Base-by-base conservation (phyloP, 805 yeast genomes). In the Wickerhamomyces rabaulensis region DNA sequence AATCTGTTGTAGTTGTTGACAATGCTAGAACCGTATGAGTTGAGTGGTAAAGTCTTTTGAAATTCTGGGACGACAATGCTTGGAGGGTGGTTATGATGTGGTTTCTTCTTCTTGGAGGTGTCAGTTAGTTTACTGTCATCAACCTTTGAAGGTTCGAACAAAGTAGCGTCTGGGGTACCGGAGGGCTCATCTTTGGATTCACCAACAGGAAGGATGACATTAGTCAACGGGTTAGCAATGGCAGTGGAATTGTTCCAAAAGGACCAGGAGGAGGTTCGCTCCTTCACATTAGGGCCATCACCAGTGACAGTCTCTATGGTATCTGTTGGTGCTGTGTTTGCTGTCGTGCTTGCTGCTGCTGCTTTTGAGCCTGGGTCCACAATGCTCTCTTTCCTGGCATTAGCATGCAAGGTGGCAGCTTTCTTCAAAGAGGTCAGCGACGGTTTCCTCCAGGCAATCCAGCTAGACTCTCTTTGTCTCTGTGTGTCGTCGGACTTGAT, bases 361-460 rank as follows among this genome's bases (percentile, higher is more conserved):
- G 4, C 21, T 33, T 3, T 4, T 33, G 58, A 33, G 70, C 70
- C 26, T 72, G 71, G 17, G 57, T 57, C 20, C 53, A 42, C 36
- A 16, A 3, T 13, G 31, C n/a, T 33, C 20, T 33, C 36, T 33
- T 16, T 33, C 58, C 62, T 21, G 56, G 46, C 36, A 33, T 33
- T 33, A 10, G 36, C 36, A 12, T 33, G 36, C 10, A 9, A 17
- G 7, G 33, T 27, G 17, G 42, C 43, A 10, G 47, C 52, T 36
- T 47, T 55, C 42, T 42, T 51, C 25, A 56, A 23, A 2, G 62
- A 58, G 1, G 55, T 51, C 20, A 49, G 20, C 3, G 63, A 58
- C 3, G 61, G 53, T 31, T 51, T 57, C 23, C 52, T 47, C 63
- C 63, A 58, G 3, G 48, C 48, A 15, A 54, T 49, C 63, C 63